phyloP scores from a whole-genome alignment of 202 grass and related monocot genomes.

The Schoenoplectus triqueter region DNA sequence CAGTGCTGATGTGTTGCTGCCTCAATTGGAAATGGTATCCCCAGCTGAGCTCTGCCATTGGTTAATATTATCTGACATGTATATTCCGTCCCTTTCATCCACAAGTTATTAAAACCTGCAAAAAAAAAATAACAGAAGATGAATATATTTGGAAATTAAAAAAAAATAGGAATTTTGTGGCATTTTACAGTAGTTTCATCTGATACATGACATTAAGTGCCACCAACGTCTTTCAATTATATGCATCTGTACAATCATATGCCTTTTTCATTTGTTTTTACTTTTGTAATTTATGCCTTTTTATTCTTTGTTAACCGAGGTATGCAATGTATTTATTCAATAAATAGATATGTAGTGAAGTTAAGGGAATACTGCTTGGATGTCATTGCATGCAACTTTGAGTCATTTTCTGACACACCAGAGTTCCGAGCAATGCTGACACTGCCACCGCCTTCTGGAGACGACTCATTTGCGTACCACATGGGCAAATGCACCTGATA shows the following conservation, averaged over 20 bases:
- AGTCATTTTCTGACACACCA: slow-evolving; percentile 64
- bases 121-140: background rate
- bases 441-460: slow-evolving; percentile 72
- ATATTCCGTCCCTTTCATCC: slow-evolving; percentile 34
- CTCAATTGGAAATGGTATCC: slow-evolving; percentile 61
- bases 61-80: slow-evolving; percentile 93
- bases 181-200: slow-evolving; percentile 4
- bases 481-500: slow-evolving; percentile 63
- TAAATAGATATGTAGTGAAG: slow-evolving; percentile 82
- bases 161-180: background rate
- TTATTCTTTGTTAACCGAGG: background rate
- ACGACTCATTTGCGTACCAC: slow-evolving; percentile 62
- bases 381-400: slow-evolving; percentile 82
- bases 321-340: slow-evolving; percentile 19
- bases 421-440: slow-evolving; percentile 85
- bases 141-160: background rate
- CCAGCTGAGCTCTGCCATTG: slow-evolving; percentile 89
- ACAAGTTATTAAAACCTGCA: background rate
- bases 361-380: slow-evolving; percentile 91
- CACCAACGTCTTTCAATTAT: background rate
- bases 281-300: background rate
- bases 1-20: slow-evolving; percentile 74
- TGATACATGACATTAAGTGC: background rate
- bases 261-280: background rate
- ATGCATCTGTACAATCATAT: background rate